These are phyloP conservation scores for Clitopilus passeckerianus DNA, from an alignment of 768 basidiomycete genomes.

Conservation along the genomic window DNA sequence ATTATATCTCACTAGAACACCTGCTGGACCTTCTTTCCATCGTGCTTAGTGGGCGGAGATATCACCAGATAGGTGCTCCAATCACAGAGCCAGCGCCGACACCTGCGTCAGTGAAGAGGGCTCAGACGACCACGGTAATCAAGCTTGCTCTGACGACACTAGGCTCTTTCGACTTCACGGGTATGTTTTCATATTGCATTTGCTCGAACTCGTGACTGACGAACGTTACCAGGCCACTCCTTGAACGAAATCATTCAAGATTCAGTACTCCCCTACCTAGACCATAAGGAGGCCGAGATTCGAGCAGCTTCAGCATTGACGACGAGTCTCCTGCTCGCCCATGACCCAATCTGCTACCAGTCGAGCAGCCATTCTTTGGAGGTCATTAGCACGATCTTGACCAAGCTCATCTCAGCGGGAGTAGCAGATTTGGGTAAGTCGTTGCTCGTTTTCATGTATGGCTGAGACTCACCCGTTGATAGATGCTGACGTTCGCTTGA, in stretches of 20 bases:
- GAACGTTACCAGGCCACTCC: slow-evolving; percentile 58
- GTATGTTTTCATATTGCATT: slow-evolving; percentile 29
- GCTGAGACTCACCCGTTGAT: slow-evolving; percentile 3
- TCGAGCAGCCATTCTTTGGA: slow-evolving; percentile 91
- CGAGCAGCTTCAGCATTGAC: slow-evolving; percentile 86
- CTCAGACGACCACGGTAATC: slow-evolving; percentile 52
- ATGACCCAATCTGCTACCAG: slow-evolving; percentile 91
- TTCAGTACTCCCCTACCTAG: slow-evolving; percentile 85
- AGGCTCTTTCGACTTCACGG: slow-evolving; percentile 89
- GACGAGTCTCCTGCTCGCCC: slow-evolving; percentile 83
- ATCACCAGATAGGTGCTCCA: slow-evolving; percentile 84
- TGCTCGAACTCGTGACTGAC: background rate
- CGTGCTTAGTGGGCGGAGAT: slow-evolving; percentile 74
- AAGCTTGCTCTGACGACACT: slow-evolving; percentile 81
- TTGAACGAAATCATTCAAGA: slow-evolving; percentile 91
- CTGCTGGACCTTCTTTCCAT: slow-evolving; percentile 77
- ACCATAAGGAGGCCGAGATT: slow-evolving; percentile 83
- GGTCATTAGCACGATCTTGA: slow-evolving; percentile 93
- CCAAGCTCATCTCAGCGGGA: slow-evolving; percentile 87
- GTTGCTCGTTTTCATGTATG: background rate
- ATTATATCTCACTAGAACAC: no score
- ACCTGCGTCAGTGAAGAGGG: slow-evolving; percentile 39
- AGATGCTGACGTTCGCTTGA: slow-evolving; percentile 77
- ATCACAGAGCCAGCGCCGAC: slow-evolving; percentile 29
- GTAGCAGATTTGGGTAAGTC: slow-evolving; percentile 84